Base-by-base conservation (phyloP, 164 flowering plant genomes). In the Stephania yunnanensis region DNA sequence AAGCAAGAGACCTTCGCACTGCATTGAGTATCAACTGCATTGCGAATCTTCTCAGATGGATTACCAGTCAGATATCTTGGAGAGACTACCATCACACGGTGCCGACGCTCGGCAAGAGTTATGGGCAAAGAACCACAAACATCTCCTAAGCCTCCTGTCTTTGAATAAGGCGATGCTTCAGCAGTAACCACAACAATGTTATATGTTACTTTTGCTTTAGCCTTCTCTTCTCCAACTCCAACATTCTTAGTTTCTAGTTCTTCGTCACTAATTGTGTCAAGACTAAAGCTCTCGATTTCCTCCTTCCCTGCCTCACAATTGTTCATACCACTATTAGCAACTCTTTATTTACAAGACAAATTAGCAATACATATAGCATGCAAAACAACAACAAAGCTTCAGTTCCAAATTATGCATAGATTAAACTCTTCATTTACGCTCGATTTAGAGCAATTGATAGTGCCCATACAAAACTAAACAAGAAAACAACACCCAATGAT, bases 141-240 rank as follows among this genome's bases (percentile, higher is more conserved):
- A 88, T 95, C 99, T 82, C 92, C 98, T 69, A 95, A 76, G 69
- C 99, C 98, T 31, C 99, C 99, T 22, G 98, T 95, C 84, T 95
- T 95, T 42, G 98, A 93, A 84, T 92, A 93, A 17, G 99, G 99
- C 45, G 92, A 89, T 30, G 96, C 98, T 80, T 95, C 98, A 71
- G 99, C 70, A 72, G 97, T 91, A 46, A 87, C 97, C 83, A 91
- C 91, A 44, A 95, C 84, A 73, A 95, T 81, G 78, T 78, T 95
- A 77, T 80, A 75, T 1, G 87, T 85, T 22, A 85, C 85, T 82
- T 13, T 85, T 46, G 80, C 71, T 68, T 75, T 17, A 61, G 72
- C 17, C 70, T 78, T 68, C 29, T 76, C 88, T 75, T 76, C 82
- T 42, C 68, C 83, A 71, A 82, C 86, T 70, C 53, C 73, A 10